A percentile compares a stretch with the other conserved stretches of the same genome.
phyloP scores from a whole-genome alignment of 2,329 filamentous ascomycete species.

The Xylariaceae sp. region DNA sequence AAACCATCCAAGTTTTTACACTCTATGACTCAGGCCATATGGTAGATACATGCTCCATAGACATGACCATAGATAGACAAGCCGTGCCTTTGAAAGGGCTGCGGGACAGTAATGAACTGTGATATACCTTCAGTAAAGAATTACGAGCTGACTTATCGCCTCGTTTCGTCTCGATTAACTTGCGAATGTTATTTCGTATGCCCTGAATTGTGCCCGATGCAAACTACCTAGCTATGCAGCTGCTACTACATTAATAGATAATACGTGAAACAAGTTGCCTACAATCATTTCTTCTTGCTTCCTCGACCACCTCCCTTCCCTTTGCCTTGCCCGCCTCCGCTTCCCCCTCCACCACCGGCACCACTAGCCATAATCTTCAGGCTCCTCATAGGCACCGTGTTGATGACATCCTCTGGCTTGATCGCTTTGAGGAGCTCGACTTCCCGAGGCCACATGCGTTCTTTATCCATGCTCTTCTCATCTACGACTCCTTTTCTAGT shows the following conservation, averaged over 20 bases:
- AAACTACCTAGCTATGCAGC: no score
- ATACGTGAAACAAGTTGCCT: not conserved
- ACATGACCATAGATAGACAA: no score
- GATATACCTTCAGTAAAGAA: no score
- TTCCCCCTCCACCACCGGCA: slow-evolving; percentile 37
- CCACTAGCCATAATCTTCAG: slow-evolving; percentile 72
- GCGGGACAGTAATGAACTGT: no score
- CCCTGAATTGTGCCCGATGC: not conserved
- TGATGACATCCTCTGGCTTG: slow-evolving; percentile 77
- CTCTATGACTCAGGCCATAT: no score
- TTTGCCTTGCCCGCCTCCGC: slow-evolving; percentile 25
- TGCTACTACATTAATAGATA: not conserved
- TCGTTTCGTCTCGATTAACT: no score
- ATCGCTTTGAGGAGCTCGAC: slow-evolving; percentile 76
- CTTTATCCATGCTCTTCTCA: slow-evolving; percentile 54
- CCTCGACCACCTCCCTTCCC: slow-evolving; percentile 33
- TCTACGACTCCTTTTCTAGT: slow-evolving; percentile 54
- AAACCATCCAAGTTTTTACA: no score
- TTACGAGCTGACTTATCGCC: no score
- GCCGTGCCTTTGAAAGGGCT: no score
- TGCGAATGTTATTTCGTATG: no score
- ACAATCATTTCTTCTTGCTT: slow-evolving; percentile 37
- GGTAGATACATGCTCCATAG: no score
- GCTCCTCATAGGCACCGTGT: slow-evolving; percentile 73
- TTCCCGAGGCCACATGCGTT: slow-evolving; percentile 80